Base-by-base conservation (phyloP, 2,329 filamentous ascomycete genomes). In the Stachybotrys elegans region DNA sequence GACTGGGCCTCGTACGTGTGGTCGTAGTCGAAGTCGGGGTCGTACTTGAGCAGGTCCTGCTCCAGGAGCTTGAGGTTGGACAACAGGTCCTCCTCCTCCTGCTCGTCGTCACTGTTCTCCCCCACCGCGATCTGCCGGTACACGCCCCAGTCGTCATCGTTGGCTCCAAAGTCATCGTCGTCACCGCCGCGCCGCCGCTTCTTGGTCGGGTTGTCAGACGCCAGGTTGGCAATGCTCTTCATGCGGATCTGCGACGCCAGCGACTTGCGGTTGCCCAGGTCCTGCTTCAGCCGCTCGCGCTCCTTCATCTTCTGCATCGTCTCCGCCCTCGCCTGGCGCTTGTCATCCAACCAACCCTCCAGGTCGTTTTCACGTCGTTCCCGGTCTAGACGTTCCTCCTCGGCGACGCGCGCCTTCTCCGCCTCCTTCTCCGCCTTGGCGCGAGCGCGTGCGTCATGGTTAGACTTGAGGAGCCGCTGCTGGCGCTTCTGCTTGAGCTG, bases 71-170 rank as follows among this genome's bases (percentile, higher is more conserved):
- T 87, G 37, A 98, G 78, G 45, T 76, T 79, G 5, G 76, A 79
- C 45, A 80, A 78, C 0, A 95, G 77, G 57, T 97, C 92, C 63
- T 92, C 88, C 60, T 97, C 92, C 60, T 95, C 91, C 41, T 95
- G 90, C 56, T 92, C 87, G 53, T 96, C 91, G 49, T 93, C 88
- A 58, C 86, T 88, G 53, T 76, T 76, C 7, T 86, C 85, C 41
- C 89, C 90, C 1, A 87, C 89, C 2, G 89, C 88, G 45, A 97
- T 94, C 32, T 88, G 88, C 43, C 93, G 84, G 66, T 98, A 98
- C 13, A 98, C 89, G 46, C 89, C 89, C 93, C 93, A 98, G 64
- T 98, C 93, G 45, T 94, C 91, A 59, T 98, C 93, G 63, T 98
- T 92, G 40, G 91, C 91, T 45, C 93, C 93, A 60, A 98, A 98